Evolutionary conservation across 345 rosid species (phyloP), one percentile per base, ranked within the genome.

Genomic region (Stellera chamaejasme): DNA sequence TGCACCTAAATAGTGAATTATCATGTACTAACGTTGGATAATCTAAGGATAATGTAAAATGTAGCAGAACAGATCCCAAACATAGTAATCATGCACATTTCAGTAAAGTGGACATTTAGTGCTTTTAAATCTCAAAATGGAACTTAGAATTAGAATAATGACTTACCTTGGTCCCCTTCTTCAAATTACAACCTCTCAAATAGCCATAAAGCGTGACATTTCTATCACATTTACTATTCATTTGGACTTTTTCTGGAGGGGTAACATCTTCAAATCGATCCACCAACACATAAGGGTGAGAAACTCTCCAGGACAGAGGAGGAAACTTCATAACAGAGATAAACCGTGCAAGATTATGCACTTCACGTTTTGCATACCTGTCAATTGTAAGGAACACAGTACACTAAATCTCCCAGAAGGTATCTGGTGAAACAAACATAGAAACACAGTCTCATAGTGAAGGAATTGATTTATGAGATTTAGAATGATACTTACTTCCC

Each of bases 191-290:
- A 58, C 99, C 99, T 49, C 97, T 85, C 71, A 93, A 61, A 75
- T 89, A 93, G 58, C 99, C 99, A 70, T 79, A 93, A 54, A 87
- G 63, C 3, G 94, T 87, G 69, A 93, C 61, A 69, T 87, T 82
- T 65, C 99, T 79, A 69, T 89, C 94, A 60, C 97, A 89, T 75
- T 89, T 93, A 46, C 66, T 74, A 79, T 87, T 72, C 69, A 60
- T 55, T 43, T 70, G 83, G 72, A 87, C 73, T 77, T 72, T 77
- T 62, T 81, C 89, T 13, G 89, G 96, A 53, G 96, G 90, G 67
- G 99, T 89, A 16, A 89, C 88, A 76, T 93, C 99, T 79, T 89
- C 99, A 53, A 93, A 69, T 50, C 97, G 94, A 76, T 93, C 99
- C 53, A 79, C 94, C 71, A 93, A 55, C 52, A 93, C 62, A 67